Evolutionary conservation across 805 yeast genomes (phyloP).

Genomic region (Yarrowia sp.): DNA sequence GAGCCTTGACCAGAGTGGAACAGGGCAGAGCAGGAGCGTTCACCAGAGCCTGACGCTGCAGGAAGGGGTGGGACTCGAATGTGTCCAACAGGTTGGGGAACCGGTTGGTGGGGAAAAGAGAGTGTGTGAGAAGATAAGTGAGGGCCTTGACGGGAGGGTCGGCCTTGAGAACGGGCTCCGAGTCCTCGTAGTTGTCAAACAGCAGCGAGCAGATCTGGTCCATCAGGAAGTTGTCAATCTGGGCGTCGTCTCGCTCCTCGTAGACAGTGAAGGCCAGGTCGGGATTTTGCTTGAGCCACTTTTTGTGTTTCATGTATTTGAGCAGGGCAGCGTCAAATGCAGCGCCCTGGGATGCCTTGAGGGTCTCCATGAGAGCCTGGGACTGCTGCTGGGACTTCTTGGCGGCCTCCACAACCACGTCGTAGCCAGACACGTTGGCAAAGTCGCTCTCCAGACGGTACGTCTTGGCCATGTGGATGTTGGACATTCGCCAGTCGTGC

Average conservation of each 20-base stretch:
- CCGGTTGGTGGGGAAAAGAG: slow-evolving; percentile 72
- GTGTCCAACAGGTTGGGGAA: slow-evolving; percentile 62
- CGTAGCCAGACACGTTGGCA: slow-evolving; percentile 16
- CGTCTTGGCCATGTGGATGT: slow-evolving; percentile 23
- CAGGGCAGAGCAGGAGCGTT: slow-evolving; percentile 76
- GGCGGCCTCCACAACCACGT: slow-evolving; percentile 26
- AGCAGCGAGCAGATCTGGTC: slow-evolving; percentile 30
- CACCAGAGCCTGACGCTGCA: slow-evolving; percentile 81
- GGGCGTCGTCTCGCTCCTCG: slow-evolving; percentile 37
- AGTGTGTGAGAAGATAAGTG: slow-evolving; percentile 83
- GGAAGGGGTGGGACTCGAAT: slow-evolving; percentile 63
- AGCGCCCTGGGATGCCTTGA: slow-evolving; percentile 7
- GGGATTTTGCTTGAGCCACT: slow-evolving; percentile 27
- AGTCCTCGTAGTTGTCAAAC: slow-evolving; percentile 17
- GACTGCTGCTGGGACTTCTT: slow-evolving; percentile 16
- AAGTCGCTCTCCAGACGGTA: slow-evolving; percentile 23
- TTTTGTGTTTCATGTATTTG: slow-evolving; percentile 25
- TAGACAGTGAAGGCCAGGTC: slow-evolving; percentile 27
- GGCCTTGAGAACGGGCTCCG: slow-evolving; percentile 26
- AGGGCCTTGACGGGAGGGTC: slow-evolving; percentile 62
- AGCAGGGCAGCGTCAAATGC: slow-evolving; percentile 32
- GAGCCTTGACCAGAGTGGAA: slow-evolving; percentile 66
- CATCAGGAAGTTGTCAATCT: slow-evolving; percentile 32
- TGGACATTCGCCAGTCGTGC: slow-evolving; percentile 39
- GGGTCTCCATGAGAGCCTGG: background rate